Base-by-base conservation (phyloP, 2,329 filamentous ascomycete genomes). In the Blastomyces silverae region DNA sequence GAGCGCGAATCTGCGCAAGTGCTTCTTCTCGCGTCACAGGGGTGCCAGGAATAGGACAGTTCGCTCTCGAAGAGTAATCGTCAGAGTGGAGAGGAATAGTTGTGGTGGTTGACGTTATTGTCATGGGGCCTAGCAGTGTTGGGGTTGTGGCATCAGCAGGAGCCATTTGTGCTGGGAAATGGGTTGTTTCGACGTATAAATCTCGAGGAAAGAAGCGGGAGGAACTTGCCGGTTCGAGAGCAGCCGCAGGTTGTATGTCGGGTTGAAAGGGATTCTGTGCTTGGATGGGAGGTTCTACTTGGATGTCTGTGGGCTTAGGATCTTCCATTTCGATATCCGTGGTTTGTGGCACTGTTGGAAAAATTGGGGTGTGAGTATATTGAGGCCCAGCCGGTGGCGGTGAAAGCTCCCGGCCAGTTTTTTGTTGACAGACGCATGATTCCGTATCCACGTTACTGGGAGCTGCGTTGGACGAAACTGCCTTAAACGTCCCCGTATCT, bases 1-100 rank as follows among this genome's bases (percentile, higher is more conserved):
- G 72, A n/a, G 79, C 79, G 64, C 79, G 72, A 53, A 82, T 82
- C 67, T 81, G 79, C 8, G 80, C 80, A 1, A 82, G 73, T 1
- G 80, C 80, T 66, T 79, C 76, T 71, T 82, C 80, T 25, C 80
- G 77, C 61, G 74, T 78, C 63, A 81, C 75, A 3, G 79, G 79
- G 0, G 77, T 79, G n/a, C 77, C 76, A 1, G 76, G 74, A 20
- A 79, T 67, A 34, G 71, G 70, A 37, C 69, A 69, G 69, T 37
- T 59, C 52, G 61, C 70, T 2, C 68, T 66, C 2, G 66, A 53
- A 20, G 65, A 58, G 52, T 63, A 59, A 15, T 70, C 72, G 57
- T 75, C 76, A 22, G 67, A 62, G 37, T 71, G 73, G 25, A 76
- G 68, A 15, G 74, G 77, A 34, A 75, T 69, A 46, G 70, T 75